Evolutionary conservation across 371 early-diverging fungal species (phyloP).

Genomic region (Enterospora canceri): DNA sequence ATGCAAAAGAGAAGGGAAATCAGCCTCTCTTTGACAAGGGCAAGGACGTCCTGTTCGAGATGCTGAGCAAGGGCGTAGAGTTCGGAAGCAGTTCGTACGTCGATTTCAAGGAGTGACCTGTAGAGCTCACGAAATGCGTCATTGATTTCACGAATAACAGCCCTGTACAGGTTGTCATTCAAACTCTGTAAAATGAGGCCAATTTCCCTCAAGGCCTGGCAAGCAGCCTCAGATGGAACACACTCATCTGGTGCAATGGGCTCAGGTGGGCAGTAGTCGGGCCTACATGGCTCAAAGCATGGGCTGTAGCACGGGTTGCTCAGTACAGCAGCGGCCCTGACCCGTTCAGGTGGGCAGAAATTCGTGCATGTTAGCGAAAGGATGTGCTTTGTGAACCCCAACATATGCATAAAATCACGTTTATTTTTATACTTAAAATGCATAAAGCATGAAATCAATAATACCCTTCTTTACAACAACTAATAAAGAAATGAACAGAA

Average conservation of each 20-base stretch:
- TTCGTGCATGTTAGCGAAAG: too few species aligned
- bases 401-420: too few species aligned
- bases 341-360: too few species aligned
- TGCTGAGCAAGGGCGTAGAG: not conserved
- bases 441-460: too few species aligned
- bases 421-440: too few species aligned
- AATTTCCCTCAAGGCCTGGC: not conserved
- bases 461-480: too few species aligned
- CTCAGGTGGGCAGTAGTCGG: not conserved
- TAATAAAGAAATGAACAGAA: too few species aligned
- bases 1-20: not conserved
- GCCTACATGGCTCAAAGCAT: too few species aligned
- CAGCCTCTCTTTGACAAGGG: not conserved
- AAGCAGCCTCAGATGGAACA: not conserved
- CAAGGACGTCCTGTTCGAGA: not conserved
- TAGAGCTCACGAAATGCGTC: not conserved
- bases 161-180: not conserved
- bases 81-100: not conserved
- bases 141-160: not conserved
- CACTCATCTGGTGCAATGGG: not conserved
- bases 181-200: not conserved
- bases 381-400: too few species aligned
- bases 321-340: too few species aligned
- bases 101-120: not conserved
- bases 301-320: not conserved